Percentiles rank a stretch among this genome's conserved stretches.
These are phyloP conservation scores for Mikania micrantha DNA, from an alignment of 129 eudicot species.

Conservation along the genomic window DNA sequence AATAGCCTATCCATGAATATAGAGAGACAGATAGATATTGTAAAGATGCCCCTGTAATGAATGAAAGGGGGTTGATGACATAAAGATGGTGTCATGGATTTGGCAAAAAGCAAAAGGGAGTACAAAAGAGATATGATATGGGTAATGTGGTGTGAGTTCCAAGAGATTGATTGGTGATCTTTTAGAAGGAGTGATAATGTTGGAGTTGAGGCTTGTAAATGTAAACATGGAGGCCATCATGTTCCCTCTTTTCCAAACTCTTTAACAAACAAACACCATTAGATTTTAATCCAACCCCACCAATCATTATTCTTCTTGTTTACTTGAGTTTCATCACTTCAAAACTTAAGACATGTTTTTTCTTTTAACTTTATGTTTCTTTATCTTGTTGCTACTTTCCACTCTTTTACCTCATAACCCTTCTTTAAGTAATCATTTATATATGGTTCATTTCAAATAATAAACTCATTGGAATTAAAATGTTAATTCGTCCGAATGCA, in stretches of 20 bases:
- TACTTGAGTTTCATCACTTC: conserved; percentile 22
- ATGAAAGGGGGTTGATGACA: conserved; percentile 31
- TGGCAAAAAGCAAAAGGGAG: conserved; percentile 26
- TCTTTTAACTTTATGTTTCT: conserved; percentile 13
- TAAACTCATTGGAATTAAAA: too few relatives aligned
- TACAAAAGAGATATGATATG: conserved; percentile 11
- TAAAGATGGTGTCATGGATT: conserved; percentile 51
- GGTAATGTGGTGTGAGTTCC: conserved; percentile 35
- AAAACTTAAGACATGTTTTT: conserved; percentile 18
- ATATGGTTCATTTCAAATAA: too few relatives aligned
- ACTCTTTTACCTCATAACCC: not conserved
- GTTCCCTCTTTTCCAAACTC: conserved; percentile 69
- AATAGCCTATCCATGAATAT: not conserved
- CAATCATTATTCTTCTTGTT: conserved; percentile 21
- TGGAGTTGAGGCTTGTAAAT: conserved; percentile 45
- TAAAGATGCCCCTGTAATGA: not conserved
- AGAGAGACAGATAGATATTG: not conserved
- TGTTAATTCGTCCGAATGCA: too few relatives aligned
- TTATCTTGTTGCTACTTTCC: not conserved
- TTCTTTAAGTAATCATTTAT: conserved; percentile 13
- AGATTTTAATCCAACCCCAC: conserved; percentile 33
- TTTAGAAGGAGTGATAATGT: conserved; percentile 44
- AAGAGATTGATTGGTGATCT: conserved; percentile 47
- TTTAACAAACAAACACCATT: conserved; percentile 29
- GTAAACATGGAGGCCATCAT: conserved; percentile 87